Conservation (phyloP, 345 rosid genomes). For the Kandelia obovata region DNA sequence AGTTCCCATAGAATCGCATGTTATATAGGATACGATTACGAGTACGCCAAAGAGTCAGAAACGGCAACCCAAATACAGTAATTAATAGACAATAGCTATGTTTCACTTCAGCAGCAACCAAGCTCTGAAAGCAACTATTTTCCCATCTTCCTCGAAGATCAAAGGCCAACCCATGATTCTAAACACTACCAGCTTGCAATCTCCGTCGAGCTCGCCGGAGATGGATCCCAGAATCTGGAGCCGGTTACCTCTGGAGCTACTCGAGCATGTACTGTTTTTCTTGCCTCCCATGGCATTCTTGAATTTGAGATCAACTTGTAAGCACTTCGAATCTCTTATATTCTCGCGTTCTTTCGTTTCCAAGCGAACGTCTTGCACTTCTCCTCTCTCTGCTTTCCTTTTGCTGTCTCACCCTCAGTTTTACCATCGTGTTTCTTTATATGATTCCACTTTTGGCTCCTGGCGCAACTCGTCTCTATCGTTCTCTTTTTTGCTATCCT, state of each 20-base stretch:
- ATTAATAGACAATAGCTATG: neutral
- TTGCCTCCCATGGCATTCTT: slow-evolving; percentile 58
- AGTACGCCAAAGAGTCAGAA: no score
- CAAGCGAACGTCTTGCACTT: slow-evolving; percentile 37
- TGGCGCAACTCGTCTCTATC: slow-evolving; percentile 59
- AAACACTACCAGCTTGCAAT: neutral
- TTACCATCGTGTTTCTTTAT: slow-evolving; percentile 44
- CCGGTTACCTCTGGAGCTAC: slow-evolving; percentile 56
- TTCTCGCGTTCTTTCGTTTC: slow-evolving; percentile 57
- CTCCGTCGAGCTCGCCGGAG: slow-evolving; percentile 2
- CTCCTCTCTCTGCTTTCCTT: slow-evolving; percentile 56
- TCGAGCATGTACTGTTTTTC: slow-evolving; percentile 54
- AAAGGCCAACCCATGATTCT: neutral
- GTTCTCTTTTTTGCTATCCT: slow-evolving; percentile 29
- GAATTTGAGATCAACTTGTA: slow-evolving; percentile 60
- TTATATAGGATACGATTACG: no score
- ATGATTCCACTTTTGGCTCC: slow-evolving; percentile 43
- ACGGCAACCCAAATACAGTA: neutral
- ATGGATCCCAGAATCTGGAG: slow-evolving; percentile 92
- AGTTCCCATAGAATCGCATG: no score
- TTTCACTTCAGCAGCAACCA: neutral
- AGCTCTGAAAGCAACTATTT: slow-evolving; percentile 15
- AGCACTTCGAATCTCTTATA: slow-evolving; percentile 52
- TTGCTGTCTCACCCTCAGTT: slow-evolving; percentile 77
- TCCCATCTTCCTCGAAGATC: neutral